Conservation (phyloP, 2,329 filamentous ascomycete genomes). For the Arthrobotrys entomopaga region DNA sequence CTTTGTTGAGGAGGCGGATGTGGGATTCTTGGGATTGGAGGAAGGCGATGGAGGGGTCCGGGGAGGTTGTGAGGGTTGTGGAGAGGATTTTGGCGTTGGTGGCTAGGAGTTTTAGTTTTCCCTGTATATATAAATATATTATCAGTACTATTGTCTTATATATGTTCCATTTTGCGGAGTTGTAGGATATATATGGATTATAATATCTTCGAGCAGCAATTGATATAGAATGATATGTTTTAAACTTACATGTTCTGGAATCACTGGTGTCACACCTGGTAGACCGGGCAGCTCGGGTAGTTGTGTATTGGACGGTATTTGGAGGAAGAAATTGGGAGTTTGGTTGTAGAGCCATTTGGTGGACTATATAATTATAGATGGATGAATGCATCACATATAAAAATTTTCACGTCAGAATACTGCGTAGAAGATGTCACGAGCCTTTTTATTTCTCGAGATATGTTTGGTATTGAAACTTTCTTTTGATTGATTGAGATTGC, state of each 20-base stretch:
- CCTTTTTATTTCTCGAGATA: neutral
- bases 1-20: constrained; percentile 22
- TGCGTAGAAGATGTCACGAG: neutral
- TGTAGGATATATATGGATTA: too few relatives aligned
- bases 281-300: constrained; percentile 38
- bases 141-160: too few relatives aligned
- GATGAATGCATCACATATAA: constrained; percentile 5
- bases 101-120: constrained; percentile 22
- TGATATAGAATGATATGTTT: too few relatives aligned
- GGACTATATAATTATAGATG: constrained; percentile 26
- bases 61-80: constrained; percentile 32
- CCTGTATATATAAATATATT: too few relatives aligned
- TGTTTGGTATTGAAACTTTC: neutral
- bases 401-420: constrained; percentile 30
- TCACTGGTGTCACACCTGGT: constrained; percentile 14
- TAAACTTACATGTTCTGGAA: constrained; percentile 45
- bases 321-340: constrained; percentile 42
- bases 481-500: constrained; percentile 8
- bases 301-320: constrained; percentile 10
- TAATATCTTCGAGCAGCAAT: too few relatives aligned
- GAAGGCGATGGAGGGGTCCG: constrained; percentile 42
- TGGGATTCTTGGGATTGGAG: constrained; percentile 53
- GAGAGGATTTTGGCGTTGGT: constrained; percentile 21
- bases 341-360: constrained; percentile 52
- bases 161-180: neutral